Conservation (phyloP, 164 flowering plant genomes). For the Annona squamosa region DNA sequence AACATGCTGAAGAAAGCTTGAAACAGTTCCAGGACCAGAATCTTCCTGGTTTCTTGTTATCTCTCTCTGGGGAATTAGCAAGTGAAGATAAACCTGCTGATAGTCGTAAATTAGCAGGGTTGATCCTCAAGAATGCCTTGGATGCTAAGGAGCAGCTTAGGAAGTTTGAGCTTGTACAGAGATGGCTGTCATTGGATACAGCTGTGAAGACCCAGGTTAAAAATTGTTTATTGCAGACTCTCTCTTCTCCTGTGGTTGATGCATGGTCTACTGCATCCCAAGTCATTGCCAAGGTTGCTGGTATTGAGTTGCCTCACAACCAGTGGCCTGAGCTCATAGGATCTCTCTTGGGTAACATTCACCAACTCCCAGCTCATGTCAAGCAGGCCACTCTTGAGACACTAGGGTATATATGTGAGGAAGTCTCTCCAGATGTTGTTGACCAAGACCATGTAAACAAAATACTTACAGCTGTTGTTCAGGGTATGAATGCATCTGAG, state of each 20-base stretch:
- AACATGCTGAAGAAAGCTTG: conserved; percentile 53
- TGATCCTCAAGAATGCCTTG: conserved; percentile 52
- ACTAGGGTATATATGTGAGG: conserved; percentile 60
- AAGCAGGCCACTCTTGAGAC: conserved; percentile 62
- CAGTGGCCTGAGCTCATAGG: conserved; percentile 59
- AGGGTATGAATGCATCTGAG: conserved; percentile 56
- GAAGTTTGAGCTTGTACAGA: conserved; percentile 49
- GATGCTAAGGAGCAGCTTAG: conserved; percentile 59
- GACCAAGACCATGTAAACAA: conserved; percentile 59
- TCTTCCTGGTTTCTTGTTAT: conserved; percentile 44
- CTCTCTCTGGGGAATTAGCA: conserved; percentile 46
- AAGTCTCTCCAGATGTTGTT: conserved; percentile 54
- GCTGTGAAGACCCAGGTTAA: conserved; percentile 39
- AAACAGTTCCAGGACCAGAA: conserved; percentile 57
- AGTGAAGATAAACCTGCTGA: conserved; percentile 55
- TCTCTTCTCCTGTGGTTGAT: conserved; percentile 36
- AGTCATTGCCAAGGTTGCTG: conserved; percentile 54
- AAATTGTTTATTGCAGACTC: conserved; percentile 34
- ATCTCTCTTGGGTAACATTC: conserved; percentile 41
- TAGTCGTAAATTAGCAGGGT: conserved; percentile 54
- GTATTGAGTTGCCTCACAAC: conserved; percentile 54
- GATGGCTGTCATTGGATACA: conserved; percentile 47
- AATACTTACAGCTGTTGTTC: conserved; percentile 61
- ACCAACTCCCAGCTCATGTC: conserved; percentile 43
- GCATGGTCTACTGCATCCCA: conserved; percentile 62